phyloP scores from a whole-genome alignment of 1,139 yeast species.

The Yamadazyma atmosphaerica region DNA sequence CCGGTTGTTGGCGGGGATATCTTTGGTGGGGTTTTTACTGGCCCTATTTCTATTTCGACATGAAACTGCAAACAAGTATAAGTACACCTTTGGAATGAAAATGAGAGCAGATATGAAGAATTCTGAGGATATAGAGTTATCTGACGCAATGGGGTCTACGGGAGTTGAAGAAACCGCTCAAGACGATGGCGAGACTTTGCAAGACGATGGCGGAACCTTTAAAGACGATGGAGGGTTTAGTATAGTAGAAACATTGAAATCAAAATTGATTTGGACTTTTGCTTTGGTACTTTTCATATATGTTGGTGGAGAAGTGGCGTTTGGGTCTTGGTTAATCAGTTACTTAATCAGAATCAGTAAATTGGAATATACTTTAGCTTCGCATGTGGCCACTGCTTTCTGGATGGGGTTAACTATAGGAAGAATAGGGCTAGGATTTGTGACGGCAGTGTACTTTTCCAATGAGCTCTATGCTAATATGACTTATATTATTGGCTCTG shows the following conservation, averaged over 20 bases:
- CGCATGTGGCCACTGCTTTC: slow-evolving; percentile 61
- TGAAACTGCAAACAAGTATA: slow-evolving; percentile 59
- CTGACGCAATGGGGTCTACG: slow-evolving; percentile 5
- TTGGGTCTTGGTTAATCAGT: slow-evolving; percentile 69
- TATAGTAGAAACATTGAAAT: slow-evolving; percentile 35
- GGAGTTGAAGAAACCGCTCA: no score
- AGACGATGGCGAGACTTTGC: slow-evolving; percentile 1
- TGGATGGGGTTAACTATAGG: slow-evolving; percentile 71
- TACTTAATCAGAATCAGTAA: slow-evolving; percentile 53
- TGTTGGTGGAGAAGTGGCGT: slow-evolving; percentile 68
- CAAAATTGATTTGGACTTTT: slow-evolving; percentile 48
- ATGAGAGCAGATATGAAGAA: slow-evolving; percentile 10
- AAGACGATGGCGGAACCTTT: neutral
- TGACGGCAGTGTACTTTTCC: slow-evolving; percentile 50
- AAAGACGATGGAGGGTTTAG: slow-evolving; percentile 19
- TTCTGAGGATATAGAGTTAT: slow-evolving; percentile 8
- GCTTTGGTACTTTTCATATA: slow-evolving; percentile 56
- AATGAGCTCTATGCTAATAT: slow-evolving; percentile 48
- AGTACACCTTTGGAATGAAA: slow-evolving; percentile 28
- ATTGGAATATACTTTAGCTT: slow-evolving; percentile 45
- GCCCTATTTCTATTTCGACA: slow-evolving; percentile 35
- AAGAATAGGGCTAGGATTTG: slow-evolving; percentile 58
- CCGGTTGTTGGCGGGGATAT: slow-evolving; percentile 29
- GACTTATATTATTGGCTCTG: slow-evolving; percentile 27
- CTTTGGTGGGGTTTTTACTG: slow-evolving; percentile 9